Base-by-base conservation (phyloP, 2,329 filamentous ascomycete species). In the Diaporthe batatas region DNA sequence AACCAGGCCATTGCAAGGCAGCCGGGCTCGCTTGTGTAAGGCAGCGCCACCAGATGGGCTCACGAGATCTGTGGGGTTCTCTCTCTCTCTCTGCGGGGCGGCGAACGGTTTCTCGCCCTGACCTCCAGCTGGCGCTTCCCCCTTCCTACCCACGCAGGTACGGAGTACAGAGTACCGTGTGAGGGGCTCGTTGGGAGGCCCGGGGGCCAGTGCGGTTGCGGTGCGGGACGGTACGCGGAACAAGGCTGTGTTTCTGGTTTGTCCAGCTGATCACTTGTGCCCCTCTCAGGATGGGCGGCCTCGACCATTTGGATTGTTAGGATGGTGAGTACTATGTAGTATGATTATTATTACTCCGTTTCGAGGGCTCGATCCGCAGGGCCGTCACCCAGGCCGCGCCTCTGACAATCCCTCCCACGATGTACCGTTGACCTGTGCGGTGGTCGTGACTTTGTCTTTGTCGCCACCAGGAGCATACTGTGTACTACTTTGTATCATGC, bases 201-300 rank as follows among this genome's bases (percentile, higher is more conserved):
- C 44, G 29, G 36, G 29, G 62, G 42, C 59, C 59, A 49, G 21
- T 36, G 25, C 21, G 21, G 2, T 25, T 25, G 23, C 29, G 62
- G 29, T 25, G 18, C 29, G 62, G 44, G n/a, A 36, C 29, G 29
- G 44, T 34, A 36, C 62, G 34, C 11, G 62, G 23, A 25, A 25
- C 62, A 51, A 65, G 62, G 62, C 62, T 65, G 62, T 65, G 44
- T 65, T 51, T 51, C 62, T 65, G 44, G 7, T 51, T 14, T 51
- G 62, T 51, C 62, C 62, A 65, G 44, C 12, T 65, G 62, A 51
- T 16, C 44, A 65, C 23, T 44, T 49, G 44, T 65, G 44, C 62
- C 62, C 44, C 62, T 65, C 44, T 23, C 62, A 34, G 42, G 16
- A n/a, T 23, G 29, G 59, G 59, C 44, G 59, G 59, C 59, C 42